Evolutionary conservation across 1,284 basidiomycete species (phyloP), one percentile per base, ranked within the genome.

Genomic region (Butyriboletus appendiculatus): DNA sequence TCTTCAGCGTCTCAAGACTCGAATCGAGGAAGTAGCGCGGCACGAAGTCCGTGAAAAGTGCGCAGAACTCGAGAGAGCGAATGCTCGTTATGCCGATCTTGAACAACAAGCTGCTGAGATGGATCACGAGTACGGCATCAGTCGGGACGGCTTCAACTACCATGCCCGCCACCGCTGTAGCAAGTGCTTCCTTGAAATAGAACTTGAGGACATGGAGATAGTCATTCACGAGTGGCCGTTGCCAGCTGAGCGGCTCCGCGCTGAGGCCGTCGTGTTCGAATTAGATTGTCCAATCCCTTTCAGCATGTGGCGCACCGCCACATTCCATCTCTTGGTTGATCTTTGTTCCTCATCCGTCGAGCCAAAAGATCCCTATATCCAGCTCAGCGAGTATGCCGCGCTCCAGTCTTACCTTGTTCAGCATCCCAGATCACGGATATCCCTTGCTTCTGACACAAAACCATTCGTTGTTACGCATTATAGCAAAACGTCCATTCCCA

Each of bases 181-280:
- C 0, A 76, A 69, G 49, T 82, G 81, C 51, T 2, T 2, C 2
- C 56, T 72, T 4, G 50, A 70, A 33, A 32, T 39, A 1, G 12
- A 63, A 40, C 62, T 66, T 0, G 28, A n/a, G 0, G 34, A 10
- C 0, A 59, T 81, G 61, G 15, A 38, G 0, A 80, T 83, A 37
- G 3, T 39, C 0, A 58, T 78, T 4, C 65, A 78, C 41, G 81
- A 84, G 46, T 81, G 79, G 81, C 81, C 80, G 0, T 61, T 84
- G 30, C 79, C 81, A 0, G 33, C 52, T 0, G 43, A 65, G 10
- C 3, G 24, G 3, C 37, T 65, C 9, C 28, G 4, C 28, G 71
- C 70, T 0, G 61, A 72, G 46, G 57, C 55, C 0, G 68, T 72
- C 0, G 65, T 82, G 0, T 82, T 84, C 45, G 81, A 84, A 50